A percentile compares a stretch with the other conserved stretches of the same genome.
phyloP scores from a whole-genome alignment of 1,284 basidiomycete genomes.

The Leccinum griseonigrum region DNA sequence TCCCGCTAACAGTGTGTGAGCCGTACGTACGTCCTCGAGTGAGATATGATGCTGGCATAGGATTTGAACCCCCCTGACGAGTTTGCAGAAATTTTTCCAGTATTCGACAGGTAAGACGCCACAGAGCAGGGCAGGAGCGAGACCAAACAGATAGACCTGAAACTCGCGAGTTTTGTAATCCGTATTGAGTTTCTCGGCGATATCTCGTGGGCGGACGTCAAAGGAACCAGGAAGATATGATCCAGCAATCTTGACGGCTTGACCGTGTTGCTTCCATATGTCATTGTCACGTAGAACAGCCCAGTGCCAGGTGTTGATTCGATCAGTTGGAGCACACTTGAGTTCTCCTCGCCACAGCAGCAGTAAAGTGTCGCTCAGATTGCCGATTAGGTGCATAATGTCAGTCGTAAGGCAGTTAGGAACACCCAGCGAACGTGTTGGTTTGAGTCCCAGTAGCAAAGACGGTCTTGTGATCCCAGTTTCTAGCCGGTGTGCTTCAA shows the following conservation, averaged over 20 bases:
- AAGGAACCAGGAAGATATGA: not conserved
- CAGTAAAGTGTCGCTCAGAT: conserved; percentile 32
- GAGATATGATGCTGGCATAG: not conserved
- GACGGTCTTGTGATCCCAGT: conserved; percentile 22
- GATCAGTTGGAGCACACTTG: conserved; percentile 9
- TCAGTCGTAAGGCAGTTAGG: conserved; percentile 33
- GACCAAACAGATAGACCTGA: not conserved
- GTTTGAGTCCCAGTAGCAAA: not conserved
- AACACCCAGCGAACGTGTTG: conserved; percentile 5
- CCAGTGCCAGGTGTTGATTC: not conserved
- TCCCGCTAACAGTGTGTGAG: not conserved
- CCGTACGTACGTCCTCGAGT: not conserved
- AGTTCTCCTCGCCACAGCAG: conserved; percentile 33
- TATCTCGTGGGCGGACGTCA: conserved; percentile 27
- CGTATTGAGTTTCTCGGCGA: conserved; percentile 32
- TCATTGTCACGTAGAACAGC: not conserved
- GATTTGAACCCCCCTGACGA: not conserved
- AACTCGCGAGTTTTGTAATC: not conserved
- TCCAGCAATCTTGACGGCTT: not conserved
- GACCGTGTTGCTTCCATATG: not conserved
- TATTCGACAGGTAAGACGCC: not conserved
- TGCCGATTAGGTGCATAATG: conserved; percentile 39
- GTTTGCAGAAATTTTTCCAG: not conserved
- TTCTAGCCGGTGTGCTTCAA: not conserved
- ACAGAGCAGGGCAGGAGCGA: not conserved